Evolutionary conservation across 2,329 filamentous ascomycete species (phyloP), one percentile per base, ranked within the genome.

Genomic region (Uncinocarpus reesii): DNA sequence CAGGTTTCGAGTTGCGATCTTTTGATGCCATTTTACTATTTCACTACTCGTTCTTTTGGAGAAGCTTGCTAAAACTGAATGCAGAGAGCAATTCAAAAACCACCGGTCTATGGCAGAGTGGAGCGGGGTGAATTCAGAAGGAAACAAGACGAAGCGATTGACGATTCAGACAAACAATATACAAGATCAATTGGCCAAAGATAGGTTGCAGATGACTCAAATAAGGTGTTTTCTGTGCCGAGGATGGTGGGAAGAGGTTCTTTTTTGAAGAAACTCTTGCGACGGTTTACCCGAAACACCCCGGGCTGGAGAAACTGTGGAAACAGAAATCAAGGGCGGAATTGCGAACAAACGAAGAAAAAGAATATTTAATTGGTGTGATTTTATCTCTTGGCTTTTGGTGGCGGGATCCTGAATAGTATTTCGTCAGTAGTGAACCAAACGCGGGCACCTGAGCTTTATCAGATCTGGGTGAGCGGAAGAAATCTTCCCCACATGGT

Each of bases 1-100:
- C 79, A 59, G 86, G 84, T 73, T 84, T 90, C 18, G 35, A 36
- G 16, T 50, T 54, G 42, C 43, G 41, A 26, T 52, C 43, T 50
- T 47, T 50, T 7, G 47, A 52, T 8, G 42, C 29, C 45, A 47
- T 47, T 34, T 31, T 46, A 11, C 34, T 37, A 28, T 7, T 16
- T 35, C n/a, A 28, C 20, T 36, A 28, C n/a, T n/a, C n/a, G n/a
- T n/a, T 10, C 28, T 35, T 35, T 13, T 6, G n/a, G n/a, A n/a
- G n/a, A 44, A 35, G 23, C 13, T 41, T 28, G n/a, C 6, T 11
- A 42, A 42, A 37, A 5, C 7, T 23, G 16, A 21, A 23, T 21
- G 21, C 34, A 32, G 13, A 16, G n/a, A 45, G 20, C 20, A 45
- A 36, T n/a, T 24, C 42, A 36, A 31, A 43, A 10, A 20, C 21